Evolutionary conservation across 768 basidiomycete genomes (phyloP), one percentile per base, ranked within the genome.

Genomic region (Suillus placidus): DNA sequence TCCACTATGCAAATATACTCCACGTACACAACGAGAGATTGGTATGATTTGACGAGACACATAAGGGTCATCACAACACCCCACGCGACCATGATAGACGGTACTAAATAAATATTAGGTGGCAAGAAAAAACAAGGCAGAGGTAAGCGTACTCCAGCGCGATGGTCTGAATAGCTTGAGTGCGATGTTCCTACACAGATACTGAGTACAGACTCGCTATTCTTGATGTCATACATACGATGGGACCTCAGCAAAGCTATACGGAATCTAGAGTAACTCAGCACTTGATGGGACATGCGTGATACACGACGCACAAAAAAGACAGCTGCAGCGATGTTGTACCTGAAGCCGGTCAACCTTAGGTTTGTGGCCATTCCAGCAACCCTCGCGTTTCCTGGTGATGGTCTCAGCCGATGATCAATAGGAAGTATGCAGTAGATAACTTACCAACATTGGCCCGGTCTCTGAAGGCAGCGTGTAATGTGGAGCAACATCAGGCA

Each of bases 341-440:
- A 80, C 45, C 65, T 70, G 38, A 80, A 69, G 1, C 79, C 78
- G 8, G 71, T 65, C 30, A 80, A 75, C 6, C 77, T 51, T 55
- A 80, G 69, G 63, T 83, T 79, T 1, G 63, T 69, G 14, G 77
- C 71, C 82, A 84, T 78, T 12, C 82, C 83, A 10, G 83, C 83
- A 34, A 85, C 77, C 72, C 71, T 74, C 0, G 81, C 80, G 66
- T 82, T 81, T 56, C 81, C 81, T 81, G 10, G 34, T 16, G 10
- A 34, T 32, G 6, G 30, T 26, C 32, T 45, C 13, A 49, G 16
- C 40, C 4, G 4, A 38, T n/a, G 12, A 51, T 34, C 32, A 3
- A 54, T 14, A 58, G 42, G 23, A 34, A 35, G 3, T n/a, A n/a
- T 55, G 58, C 8, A 20, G 10, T 18, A 30, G 13, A 61, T 0